phyloP scores from a whole-genome alignment of 1,139 yeast species.

The Taphrina pruni region DNA sequence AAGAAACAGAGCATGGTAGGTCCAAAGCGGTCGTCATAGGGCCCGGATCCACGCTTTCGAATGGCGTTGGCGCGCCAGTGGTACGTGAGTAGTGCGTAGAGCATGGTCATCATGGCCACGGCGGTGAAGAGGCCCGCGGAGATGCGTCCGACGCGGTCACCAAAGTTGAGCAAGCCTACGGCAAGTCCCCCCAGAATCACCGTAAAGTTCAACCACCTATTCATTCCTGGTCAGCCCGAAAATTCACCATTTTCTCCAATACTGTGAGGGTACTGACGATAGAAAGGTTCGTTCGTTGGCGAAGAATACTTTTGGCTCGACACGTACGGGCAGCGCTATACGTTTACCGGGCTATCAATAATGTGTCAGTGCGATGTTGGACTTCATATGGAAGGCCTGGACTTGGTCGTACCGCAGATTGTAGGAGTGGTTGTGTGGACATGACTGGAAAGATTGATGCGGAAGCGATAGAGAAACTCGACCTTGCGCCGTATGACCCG shows the following conservation, averaged over 20 bases:
- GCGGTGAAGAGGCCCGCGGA: constrained; percentile 94
- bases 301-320: constrained; percentile 96
- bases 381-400: too few species aligned
- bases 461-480: not conserved
- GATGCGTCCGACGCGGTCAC: constrained; percentile 89
- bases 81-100: constrained; percentile 89
- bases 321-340: constrained; percentile 96
- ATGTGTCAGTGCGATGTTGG: not conserved
- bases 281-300: constrained; percentile 87
- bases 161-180: constrained; percentile 92
- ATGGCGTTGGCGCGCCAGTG: constrained; percentile 99
- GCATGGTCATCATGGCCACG: constrained; percentile 94
- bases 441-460: not conserved
- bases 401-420: constrained; percentile 26
- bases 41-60: constrained; percentile 95
- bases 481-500: too few species aligned
- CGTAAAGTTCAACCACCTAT: constrained; percentile 95
- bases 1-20: constrained; percentile 98
- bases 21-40: constrained; percentile 97
- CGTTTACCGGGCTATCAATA: constrained; percentile 66
- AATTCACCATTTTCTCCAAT: too few species aligned
- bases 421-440: constrained; percentile 38
- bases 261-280: constrained; percentile 7
- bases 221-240: too few species aligned
- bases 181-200: constrained; percentile 96